Evolutionary conservation across 192 early-diverging fungal genomes (phyloP).

Genomic region (Podila clonocystis): DNA sequence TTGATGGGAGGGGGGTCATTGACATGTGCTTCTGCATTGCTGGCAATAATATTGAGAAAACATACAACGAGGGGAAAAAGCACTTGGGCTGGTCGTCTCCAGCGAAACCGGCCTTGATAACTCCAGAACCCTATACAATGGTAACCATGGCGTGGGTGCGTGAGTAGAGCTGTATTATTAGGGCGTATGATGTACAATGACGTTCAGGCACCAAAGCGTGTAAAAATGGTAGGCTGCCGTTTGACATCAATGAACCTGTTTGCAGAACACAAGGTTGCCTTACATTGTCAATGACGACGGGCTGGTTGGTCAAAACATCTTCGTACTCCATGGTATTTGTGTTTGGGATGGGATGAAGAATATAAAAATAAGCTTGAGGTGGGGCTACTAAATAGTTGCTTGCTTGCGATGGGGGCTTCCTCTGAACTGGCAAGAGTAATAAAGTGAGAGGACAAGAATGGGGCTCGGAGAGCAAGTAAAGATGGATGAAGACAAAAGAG

Average conservation of each 20-base stretch:
- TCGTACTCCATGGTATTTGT: constrained; percentile 78
- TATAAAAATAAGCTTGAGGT: background rate
- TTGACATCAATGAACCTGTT: too few relatives aligned
- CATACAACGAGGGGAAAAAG: constrained; percentile 93
- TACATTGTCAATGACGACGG: constrained; percentile 99
- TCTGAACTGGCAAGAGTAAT: background rate
- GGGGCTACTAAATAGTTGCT: background rate
- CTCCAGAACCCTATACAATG: constrained; percentile 88
- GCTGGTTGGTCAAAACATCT: constrained; percentile 96
- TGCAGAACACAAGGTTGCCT: constrained; percentile 23
- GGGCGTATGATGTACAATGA: constrained; percentile 4
- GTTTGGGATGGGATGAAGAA: background rate
- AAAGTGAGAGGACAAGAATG: background rate
- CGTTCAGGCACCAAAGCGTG: background rate
- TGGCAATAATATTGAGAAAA: constrained; percentile 1
- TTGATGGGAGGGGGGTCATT: too few relatives aligned
- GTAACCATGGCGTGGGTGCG: background rate
- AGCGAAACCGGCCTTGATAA: constrained; percentile 99
- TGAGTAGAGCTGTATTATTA: background rate
- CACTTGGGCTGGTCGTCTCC: constrained; percentile 98
- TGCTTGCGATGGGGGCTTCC: background rate
- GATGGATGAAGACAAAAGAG: background rate
- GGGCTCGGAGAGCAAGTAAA: background rate
- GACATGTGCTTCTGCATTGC: too few relatives aligned
- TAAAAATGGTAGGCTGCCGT: background rate